Evolutionary conservation across 768 basidiomycete species (phyloP).

Genomic region (Suillus cothurnatus): DNA sequence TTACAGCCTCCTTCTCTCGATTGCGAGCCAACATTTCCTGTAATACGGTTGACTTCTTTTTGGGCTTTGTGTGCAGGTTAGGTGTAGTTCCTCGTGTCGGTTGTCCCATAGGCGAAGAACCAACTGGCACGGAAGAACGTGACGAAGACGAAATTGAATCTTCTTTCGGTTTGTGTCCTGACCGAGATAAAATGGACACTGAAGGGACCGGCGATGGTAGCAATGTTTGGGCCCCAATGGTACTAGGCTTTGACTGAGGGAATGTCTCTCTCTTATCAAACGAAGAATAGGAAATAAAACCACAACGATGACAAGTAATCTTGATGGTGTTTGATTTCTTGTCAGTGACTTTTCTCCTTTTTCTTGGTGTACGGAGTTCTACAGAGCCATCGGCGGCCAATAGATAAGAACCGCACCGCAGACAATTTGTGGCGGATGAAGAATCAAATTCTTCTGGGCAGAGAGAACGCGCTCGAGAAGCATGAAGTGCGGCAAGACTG

Average conservation of each 20-base stretch:
- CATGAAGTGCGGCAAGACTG: conserved; percentile 64
- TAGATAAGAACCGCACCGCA: conserved; percentile 54
- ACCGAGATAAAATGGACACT: neutral
- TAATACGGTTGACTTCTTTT: conserved; percentile 54
- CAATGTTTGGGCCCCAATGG: conserved; percentile 1
- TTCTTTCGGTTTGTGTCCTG: neutral
- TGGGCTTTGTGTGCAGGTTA: conserved; percentile 41
- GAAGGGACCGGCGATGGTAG: neutral
- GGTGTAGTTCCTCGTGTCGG: neutral
- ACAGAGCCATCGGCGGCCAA: conserved; percentile 42
- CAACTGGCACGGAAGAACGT: conserved; percentile 6
- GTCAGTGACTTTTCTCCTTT: conserved; percentile 24
- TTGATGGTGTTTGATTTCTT: conserved; percentile 5
- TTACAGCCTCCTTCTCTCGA: conserved; percentile 44
- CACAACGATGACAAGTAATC: conserved; percentile 25
- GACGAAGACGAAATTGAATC: neutral
- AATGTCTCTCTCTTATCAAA: neutral
- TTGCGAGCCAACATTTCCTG: conserved; percentile 68
- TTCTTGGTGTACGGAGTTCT: conserved; percentile 35
- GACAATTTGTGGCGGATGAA: conserved; percentile 41
- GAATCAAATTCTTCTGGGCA: conserved; percentile 27
- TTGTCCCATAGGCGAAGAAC: neutral
- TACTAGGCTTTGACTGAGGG: neutral
- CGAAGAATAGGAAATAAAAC: conserved; percentile 14
- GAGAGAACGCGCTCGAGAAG: conserved; percentile 39